These are phyloP conservation scores for Colletotrichum liaoningense DNA, from an alignment of 2,329 filamentous ascomycete species.

Conservation along the genomic window DNA sequence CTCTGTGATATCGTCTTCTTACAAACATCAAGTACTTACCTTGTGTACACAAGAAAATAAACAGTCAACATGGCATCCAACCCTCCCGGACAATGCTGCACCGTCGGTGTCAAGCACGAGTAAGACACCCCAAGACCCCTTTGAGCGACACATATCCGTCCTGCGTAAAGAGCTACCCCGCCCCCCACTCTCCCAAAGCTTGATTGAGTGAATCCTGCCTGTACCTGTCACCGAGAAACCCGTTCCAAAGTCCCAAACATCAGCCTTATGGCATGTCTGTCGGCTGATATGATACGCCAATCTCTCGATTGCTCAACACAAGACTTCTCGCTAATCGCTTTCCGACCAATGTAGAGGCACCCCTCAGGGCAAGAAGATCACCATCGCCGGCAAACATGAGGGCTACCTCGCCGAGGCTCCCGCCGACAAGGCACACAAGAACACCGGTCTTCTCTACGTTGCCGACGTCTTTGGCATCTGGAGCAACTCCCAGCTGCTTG, in stretches of 20 bases:
- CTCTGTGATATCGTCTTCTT: not conserved
- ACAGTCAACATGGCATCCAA: conserved; percentile 62
- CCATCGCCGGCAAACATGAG: conserved; percentile 56
- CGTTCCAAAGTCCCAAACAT: not conserved
- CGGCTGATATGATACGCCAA: not conserved
- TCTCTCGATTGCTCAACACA: not conserved
- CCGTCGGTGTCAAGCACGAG: conserved; percentile 64
- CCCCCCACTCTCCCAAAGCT: conserved; percentile 24
- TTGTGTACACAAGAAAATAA: not conserved
- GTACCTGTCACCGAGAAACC: too few relatives aligned
- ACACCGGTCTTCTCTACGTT: conserved; percentile 57
- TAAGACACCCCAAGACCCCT: conserved; percentile 44
- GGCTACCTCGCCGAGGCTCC: conserved; percentile 64
- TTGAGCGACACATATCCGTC: too few relatives aligned
- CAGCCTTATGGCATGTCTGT: not conserved
- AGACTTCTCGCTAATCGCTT: not conserved
- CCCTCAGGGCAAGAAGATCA: conserved; percentile 58
- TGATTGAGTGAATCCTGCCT: not conserved
- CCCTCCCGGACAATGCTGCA: conserved; percentile 64
- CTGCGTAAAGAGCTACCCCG: not conserved
- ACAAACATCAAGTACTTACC: not conserved
- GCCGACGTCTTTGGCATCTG: conserved; percentile 65
- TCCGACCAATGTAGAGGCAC: conserved; percentile 52
- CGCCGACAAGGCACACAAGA: conserved; percentile 51
- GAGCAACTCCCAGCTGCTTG: conserved; percentile 54